Percentiles rank a stretch among this genome's conserved stretches.
Evolutionary conservation across 768 basidiomycete genomes (phyloP).

Genomic region (Lactarius tabidus): DNA sequence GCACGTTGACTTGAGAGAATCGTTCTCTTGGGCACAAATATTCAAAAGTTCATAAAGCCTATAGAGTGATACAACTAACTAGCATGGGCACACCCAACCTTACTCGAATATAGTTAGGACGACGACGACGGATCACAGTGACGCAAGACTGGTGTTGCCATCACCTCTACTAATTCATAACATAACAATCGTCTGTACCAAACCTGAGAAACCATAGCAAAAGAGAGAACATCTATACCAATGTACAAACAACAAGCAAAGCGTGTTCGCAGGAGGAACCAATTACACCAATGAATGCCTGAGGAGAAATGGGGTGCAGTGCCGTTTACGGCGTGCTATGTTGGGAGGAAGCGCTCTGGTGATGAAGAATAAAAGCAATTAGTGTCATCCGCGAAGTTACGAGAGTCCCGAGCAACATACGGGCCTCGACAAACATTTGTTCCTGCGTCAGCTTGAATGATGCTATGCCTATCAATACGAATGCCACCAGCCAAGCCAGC

Average conservation of each 20-base stretch:
- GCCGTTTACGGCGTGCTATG: not conserved
- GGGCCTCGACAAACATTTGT: slow-evolving; percentile 69
- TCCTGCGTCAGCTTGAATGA: slow-evolving; percentile 63
- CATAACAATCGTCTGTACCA: not conserved
- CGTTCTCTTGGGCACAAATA: too few species aligned
- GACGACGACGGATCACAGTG: not conserved
- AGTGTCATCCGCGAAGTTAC: not conserved
- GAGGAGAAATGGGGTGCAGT: not conserved
- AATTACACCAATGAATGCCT: not conserved
- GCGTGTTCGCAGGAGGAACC: not conserved
- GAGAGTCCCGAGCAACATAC: slow-evolving; percentile 38
- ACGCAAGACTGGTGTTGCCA: not conserved
- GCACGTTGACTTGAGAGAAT: too few species aligned
- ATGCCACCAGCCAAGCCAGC: slow-evolving; percentile 66
- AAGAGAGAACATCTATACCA: not conserved
- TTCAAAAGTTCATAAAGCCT: too few species aligned
- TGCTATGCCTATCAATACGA: slow-evolving; percentile 74
- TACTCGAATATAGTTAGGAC: not conserved
- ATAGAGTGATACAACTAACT: too few species aligned
- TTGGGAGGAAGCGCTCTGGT: slow-evolving; percentile 14
- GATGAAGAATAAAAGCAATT: not conserved
- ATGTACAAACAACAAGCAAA: not conserved
- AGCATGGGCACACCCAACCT: not conserved
- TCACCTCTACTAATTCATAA: not conserved
- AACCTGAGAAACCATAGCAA: not conserved